Evolutionary conservation across 371 early-diverging fungal species (phyloP).

Genomic region (Haplosporangium sp.): DNA sequence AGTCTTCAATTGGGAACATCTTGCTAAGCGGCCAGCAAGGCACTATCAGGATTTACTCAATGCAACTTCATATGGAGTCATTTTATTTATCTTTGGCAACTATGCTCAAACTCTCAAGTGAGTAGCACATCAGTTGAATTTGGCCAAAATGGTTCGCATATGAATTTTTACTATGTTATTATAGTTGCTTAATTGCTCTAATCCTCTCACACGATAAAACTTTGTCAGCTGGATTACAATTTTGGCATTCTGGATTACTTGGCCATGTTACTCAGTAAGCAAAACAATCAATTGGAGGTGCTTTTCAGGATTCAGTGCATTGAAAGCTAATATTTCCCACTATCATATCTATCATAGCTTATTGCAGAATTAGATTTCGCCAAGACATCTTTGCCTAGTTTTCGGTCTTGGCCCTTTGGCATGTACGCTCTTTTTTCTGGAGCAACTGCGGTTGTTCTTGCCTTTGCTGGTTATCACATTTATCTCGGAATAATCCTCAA

Average conservation of each 20-base stretch:
- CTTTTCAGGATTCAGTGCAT: no score
- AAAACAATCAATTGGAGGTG: neutral
- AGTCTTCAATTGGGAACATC: slow-evolving; percentile 73
- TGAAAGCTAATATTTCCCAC: neutral
- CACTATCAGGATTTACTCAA: slow-evolving; percentile 74
- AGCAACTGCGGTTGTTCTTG: slow-evolving; percentile 67
- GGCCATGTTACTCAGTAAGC: slow-evolving; percentile 68
- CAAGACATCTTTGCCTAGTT: slow-evolving; percentile 76
- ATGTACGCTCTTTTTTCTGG: slow-evolving; percentile 76
- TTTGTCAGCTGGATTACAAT: slow-evolving; percentile 72
- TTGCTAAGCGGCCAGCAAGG: slow-evolving; percentile 69
- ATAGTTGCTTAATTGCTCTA: slow-evolving; percentile 1
- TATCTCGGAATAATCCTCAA: slow-evolving; percentile 60
- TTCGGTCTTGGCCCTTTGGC: slow-evolving; percentile 75
- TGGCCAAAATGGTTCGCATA: no score
- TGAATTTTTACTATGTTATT: neutral
- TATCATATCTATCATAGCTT: slow-evolving; percentile 21
- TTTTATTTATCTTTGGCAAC: slow-evolving; percentile 88
- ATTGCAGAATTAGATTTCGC: slow-evolving; percentile 81
- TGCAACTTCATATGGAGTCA: slow-evolving; percentile 68
- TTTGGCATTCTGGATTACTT: slow-evolving; percentile 78
- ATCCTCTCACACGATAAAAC: neutral
- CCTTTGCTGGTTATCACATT: slow-evolving; percentile 71
- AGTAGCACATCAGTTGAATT: slow-evolving; percentile 1
- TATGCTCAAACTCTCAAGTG: slow-evolving; percentile 78